These are phyloP conservation scores for Coniochaeta prunicola DNA, from an alignment of 2,329 filamentous ascomycete genomes.

Conservation along the genomic window DNA sequence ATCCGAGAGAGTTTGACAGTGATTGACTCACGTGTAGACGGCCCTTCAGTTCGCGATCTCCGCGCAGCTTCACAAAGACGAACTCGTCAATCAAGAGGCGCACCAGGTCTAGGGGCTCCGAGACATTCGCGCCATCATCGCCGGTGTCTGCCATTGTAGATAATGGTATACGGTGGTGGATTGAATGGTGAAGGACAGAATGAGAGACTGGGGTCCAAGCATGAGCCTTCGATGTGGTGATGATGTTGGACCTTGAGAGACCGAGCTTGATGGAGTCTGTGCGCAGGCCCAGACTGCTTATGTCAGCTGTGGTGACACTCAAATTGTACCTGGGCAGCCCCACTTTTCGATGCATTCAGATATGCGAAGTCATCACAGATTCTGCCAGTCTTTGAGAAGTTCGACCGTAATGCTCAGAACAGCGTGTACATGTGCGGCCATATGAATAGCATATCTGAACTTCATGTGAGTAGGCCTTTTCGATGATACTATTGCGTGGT, in stretches of 20 bases:
- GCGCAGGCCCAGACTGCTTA: background rate
- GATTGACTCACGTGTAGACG: constrained; percentile 70
- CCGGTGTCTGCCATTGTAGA: constrained; percentile 76
- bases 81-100: constrained; percentile 90
- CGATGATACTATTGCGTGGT: too few species aligned
- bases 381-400: too few species aligned
- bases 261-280: background rate
- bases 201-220: background rate
- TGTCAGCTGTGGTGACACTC: too few species aligned
- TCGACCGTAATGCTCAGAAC: too few species aligned
- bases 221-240: background rate
- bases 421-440: too few species aligned
- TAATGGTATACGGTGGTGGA: constrained; percentile 13
- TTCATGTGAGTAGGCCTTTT: too few species aligned
- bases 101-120: constrained; percentile 93
- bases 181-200: background rate
- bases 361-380: too few species aligned
- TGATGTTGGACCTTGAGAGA: background rate
- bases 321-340: too few species aligned
- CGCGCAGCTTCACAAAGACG: constrained; percentile 94
- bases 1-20: constrained; percentile 6
- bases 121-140: constrained; percentile 64
- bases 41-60: constrained; percentile 91
- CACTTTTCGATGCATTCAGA: too few species aligned
- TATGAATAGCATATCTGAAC: too few species aligned